These are phyloP conservation scores for Fusarium sp. DNA, from an alignment of 2,329 filamentous ascomycete genomes.

Conservation along the genomic window DNA sequence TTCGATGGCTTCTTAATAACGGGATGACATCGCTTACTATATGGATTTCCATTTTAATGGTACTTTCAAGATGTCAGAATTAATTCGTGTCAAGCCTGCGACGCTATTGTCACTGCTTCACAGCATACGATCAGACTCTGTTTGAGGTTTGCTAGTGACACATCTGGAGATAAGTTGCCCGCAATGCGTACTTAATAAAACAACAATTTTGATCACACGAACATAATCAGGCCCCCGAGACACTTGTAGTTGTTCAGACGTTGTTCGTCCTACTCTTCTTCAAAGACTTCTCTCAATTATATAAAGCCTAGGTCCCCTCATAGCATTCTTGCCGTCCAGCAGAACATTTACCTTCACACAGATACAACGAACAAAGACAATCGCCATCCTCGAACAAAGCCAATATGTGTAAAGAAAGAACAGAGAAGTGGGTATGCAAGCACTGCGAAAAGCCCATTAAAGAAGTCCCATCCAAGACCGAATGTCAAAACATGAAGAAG, in stretches of 20 bases:
- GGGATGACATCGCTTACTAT: background rate
- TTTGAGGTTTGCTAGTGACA: too few relatives aligned
- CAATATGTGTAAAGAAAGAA: background rate
- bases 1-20: background rate
- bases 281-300: fast-evolving
- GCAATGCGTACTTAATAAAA: too few relatives aligned
- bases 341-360: background rate
- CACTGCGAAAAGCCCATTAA: background rate
- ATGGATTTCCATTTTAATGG: background rate
- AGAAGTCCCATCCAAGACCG: fast-evolving
- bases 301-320: fast-evolving
- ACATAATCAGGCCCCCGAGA: too few relatives aligned
- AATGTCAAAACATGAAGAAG: background rate
- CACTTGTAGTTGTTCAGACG: background rate
- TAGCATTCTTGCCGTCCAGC: fast-evolving
- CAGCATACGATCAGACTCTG: too few relatives aligned
- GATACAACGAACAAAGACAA: background rate
- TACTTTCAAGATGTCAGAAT: background rate
- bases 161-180: too few relatives aligned
- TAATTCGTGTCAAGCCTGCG: background rate
- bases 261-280: background rate
- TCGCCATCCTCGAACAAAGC: background rate
- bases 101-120: background rate
- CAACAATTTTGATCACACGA: too few relatives aligned
- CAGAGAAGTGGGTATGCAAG: background rate